These are phyloP conservation scores for Durio zibethinus DNA, from an alignment of 345 rosid species.

Conservation along the genomic window DNA sequence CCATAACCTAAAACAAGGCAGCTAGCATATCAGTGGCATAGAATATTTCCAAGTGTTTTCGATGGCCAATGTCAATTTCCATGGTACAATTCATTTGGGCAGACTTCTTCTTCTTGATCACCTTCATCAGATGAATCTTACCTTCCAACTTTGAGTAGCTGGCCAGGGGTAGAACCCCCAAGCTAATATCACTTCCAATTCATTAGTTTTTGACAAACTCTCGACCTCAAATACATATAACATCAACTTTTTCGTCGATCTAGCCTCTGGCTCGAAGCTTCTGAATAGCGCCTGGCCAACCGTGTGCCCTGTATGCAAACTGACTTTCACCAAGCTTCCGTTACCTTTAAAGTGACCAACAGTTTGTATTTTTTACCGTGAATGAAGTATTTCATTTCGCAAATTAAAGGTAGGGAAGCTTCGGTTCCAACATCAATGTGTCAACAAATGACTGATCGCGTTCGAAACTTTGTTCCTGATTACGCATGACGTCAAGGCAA, in stretches of 20 bases:
- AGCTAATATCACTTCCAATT: slow-evolving; percentile 24
- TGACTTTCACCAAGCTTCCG: neutral
- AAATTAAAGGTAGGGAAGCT: neutral
- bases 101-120: slow-evolving; percentile 27
- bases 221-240: slow-evolving; percentile 19
- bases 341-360: slow-evolving; percentile 12
- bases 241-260: slow-evolving; percentile 23
- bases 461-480: neutral
- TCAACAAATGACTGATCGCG: neutral
- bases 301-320: neutral
- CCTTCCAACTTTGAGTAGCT: slow-evolving; percentile 33
- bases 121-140: slow-evolving; percentile 24
- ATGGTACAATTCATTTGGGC: too few relatives aligned
- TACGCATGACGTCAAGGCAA: neutral
- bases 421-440: neutral
- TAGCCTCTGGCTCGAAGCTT: slow-evolving; percentile 24
- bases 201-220: neutral
- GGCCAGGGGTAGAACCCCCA: slow-evolving; percentile 36
- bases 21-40: neutral
- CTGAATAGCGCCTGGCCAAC: slow-evolving; percentile 7
- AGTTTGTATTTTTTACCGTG: slow-evolving; percentile 7
- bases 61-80: neutral
- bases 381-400: neutral
- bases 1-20: neutral
- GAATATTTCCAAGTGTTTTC: neutral